Evolutionary conservation across 2,329 filamentous ascomycete genomes (phyloP).

Genomic region (Leptosphaerulina australis): DNA sequence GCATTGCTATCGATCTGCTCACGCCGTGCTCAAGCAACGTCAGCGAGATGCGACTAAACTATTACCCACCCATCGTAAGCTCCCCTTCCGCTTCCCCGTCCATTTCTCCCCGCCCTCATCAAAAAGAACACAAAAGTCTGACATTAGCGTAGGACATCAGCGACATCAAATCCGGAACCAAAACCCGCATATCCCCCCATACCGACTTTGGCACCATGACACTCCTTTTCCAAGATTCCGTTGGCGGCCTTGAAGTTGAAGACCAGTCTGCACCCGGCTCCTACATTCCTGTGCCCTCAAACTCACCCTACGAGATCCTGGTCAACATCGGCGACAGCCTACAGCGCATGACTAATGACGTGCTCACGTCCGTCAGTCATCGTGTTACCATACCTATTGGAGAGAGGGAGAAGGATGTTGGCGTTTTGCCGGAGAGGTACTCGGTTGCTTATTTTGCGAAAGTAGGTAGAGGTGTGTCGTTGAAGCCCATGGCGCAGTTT

Average conservation of each 20-base stretch:
- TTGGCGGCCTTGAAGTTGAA: slow-evolving; percentile 43
- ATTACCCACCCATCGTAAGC: too few species aligned
- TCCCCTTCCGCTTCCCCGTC: not conserved
- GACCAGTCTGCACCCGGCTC: slow-evolving; percentile 19
- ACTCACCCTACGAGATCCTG: not conserved
- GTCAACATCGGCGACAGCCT: not conserved
- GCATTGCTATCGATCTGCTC: too few species aligned
- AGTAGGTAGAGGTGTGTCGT: not conserved
- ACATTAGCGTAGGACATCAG: too few species aligned
- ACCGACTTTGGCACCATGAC: slow-evolving; percentile 36
- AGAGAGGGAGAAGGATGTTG: not conserved
- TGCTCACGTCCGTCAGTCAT: too few species aligned
- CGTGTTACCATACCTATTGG: not conserved
- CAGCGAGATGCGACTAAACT: too few species aligned
- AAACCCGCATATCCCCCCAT: slow-evolving; percentile 20
- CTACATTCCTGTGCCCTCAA: not conserved
- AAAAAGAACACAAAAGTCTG: too few species aligned
- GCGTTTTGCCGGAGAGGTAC: not conserved
- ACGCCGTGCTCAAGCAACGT: too few species aligned
- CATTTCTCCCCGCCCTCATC: not conserved
- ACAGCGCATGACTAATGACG: too few species aligned
- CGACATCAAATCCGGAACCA: not conserved
- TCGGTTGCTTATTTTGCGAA: slow-evolving; percentile 13
- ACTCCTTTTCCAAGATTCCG: slow-evolving; percentile 40
- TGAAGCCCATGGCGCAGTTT: slow-evolving; percentile 4